Evolutionary conservation across 2,329 filamentous ascomycete species (phyloP).

Genomic region (Ophiobolus disseminans): DNA sequence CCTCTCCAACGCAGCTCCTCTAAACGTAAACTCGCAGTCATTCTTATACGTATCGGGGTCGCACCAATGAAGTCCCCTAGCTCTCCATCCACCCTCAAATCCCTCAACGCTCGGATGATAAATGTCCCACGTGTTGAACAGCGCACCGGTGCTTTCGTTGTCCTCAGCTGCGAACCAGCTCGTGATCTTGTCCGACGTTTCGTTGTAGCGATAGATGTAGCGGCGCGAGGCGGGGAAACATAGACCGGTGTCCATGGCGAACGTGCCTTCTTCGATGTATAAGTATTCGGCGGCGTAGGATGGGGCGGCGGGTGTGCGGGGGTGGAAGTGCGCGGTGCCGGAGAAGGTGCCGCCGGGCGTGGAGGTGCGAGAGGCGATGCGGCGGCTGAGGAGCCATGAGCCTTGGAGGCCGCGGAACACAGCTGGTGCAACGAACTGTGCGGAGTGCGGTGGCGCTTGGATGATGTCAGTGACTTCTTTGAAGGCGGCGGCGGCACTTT

Average conservation of each 20-base stretch:
- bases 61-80: slow-evolving; percentile 73
- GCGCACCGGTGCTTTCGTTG: slow-evolving; percentile 73
- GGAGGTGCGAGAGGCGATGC: slow-evolving; percentile 61
- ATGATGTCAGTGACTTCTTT: slow-evolving; percentile 54
- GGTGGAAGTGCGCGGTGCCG: slow-evolving; percentile 70
- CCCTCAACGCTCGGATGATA: slow-evolving; percentile 39
- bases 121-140: slow-evolving; percentile 79
- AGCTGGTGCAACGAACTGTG: slow-evolving; percentile 67
- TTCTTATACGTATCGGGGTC: slow-evolving; percentile 75
- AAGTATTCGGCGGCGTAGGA: slow-evolving; percentile 64
- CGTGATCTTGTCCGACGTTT: slow-evolving; percentile 65
- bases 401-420: slow-evolving; percentile 76
- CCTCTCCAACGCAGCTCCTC: slow-evolving; percentile 28
- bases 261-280: slow-evolving; percentile 70
- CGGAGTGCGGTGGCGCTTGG: slow-evolving; percentile 52
- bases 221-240: slow-evolving; percentile 68
- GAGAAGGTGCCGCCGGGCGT: slow-evolving; percentile 70
- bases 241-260: slow-evolving; percentile 64
- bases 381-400: slow-evolving; percentile 69
- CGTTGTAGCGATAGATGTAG: slow-evolving; percentile 76
- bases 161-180: slow-evolving; percentile 79
- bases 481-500: slow-evolving; percentile 56
- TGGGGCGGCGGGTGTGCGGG: slow-evolving; percentile 62
- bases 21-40: slow-evolving; percentile 68
- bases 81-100: slow-evolving; percentile 61